phyloP scores from a whole-genome alignment of 2,329 filamentous ascomycete genomes.

The Aphanocladium album region DNA sequence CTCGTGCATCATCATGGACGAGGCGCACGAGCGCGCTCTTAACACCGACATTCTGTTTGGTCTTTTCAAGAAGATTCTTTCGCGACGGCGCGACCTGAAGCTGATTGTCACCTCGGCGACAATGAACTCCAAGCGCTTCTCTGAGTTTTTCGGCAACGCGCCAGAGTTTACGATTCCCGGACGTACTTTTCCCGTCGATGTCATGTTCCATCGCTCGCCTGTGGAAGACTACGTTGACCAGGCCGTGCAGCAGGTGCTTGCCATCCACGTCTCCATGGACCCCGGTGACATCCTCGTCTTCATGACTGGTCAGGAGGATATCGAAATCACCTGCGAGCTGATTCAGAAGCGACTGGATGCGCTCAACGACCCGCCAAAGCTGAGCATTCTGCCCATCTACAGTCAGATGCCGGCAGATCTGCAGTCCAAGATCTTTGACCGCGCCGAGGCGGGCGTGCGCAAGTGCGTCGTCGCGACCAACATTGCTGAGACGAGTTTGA shows the following conservation, averaged over 20 bases:
- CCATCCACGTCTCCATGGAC: conserved; percentile 94
- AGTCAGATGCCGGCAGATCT: conserved; percentile 98
- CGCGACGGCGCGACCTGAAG: conserved; percentile 84
- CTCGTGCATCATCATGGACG: conserved; percentile 99
- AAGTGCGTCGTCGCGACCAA: conserved; percentile 99
- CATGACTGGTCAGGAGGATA: conserved; percentile 99
- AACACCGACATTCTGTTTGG: conserved; percentile 98
- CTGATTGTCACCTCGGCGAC: conserved; percentile 97
- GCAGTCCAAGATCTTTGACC: conserved; percentile 96
- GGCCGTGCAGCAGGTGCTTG: conserved; percentile 89
- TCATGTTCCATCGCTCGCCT: conserved; percentile 90
- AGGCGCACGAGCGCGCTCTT: conserved; percentile 92
- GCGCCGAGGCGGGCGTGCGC: conserved; percentile 80
- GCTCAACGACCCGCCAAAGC: conserved; percentile 88
- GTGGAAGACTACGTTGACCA: conserved; percentile 98
- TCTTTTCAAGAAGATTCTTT: conserved; percentile 92
- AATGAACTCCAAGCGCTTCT: conserved; percentile 96
- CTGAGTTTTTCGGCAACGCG: conserved; percentile 90
- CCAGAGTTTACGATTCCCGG: conserved; percentile 96
- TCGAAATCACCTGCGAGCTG: conserved; percentile 92
- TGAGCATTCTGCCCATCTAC: conserved; percentile 95
- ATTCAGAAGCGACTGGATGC: conserved; percentile 81
- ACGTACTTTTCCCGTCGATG: conserved; percentile 92
- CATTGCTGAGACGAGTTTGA: conserved; percentile 96
- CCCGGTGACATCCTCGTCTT: conserved; percentile 93